A percentile compares a stretch with the other conserved stretches of the same genome.
Conservation (phyloP, 78 protist species). For the Dictyostelium capitatum region DNA sequence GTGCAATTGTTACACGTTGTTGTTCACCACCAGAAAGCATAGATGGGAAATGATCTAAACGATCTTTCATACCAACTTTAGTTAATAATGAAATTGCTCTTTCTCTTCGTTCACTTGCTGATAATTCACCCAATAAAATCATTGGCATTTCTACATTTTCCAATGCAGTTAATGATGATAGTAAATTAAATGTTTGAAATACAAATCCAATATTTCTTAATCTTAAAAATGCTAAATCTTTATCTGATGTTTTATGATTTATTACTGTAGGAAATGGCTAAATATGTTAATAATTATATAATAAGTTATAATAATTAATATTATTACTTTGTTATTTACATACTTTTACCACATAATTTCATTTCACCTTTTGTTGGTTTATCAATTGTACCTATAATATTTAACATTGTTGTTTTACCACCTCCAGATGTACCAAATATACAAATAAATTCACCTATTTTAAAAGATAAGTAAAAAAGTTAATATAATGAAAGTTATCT, state of each 20-base stretch:
- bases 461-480: too few relatives aligned
- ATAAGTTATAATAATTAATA: too few relatives aligned
- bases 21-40: slow-evolving; percentile 97
- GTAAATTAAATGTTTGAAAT: slow-evolving; percentile 97
- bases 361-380: slow-evolving; percentile 96
- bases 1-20: slow-evolving; percentile 95
- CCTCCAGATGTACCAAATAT: slow-evolving; percentile 97
- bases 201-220: slow-evolving; percentile 93
- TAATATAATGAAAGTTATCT: too few relatives aligned
- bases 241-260: slow-evolving; percentile 82
- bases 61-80: slow-evolving; percentile 91
- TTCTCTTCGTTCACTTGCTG: slow-evolving; percentile 70
- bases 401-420: slow-evolving; percentile 95
- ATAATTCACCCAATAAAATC: slow-evolving; percentile 90
- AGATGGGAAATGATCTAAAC: slow-evolving; percentile 94
- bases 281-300: too few relatives aligned
- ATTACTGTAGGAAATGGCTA: slow-evolving; percentile 80
- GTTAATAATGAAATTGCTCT: slow-evolving; percentile 78
- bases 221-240: slow-evolving; percentile 90
- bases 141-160: slow-evolving; percentile 98
- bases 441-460: slow-evolving; percentile 89
- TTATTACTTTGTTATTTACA: not conserved
- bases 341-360: slow-evolving; percentile 85
- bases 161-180: slow-evolving; percentile 94
- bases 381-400: slow-evolving; percentile 97